Conservation (phyloP, 2,329 filamentous ascomycete genomes). For the Xenosphaeropsis pyriputrescens region DNA sequence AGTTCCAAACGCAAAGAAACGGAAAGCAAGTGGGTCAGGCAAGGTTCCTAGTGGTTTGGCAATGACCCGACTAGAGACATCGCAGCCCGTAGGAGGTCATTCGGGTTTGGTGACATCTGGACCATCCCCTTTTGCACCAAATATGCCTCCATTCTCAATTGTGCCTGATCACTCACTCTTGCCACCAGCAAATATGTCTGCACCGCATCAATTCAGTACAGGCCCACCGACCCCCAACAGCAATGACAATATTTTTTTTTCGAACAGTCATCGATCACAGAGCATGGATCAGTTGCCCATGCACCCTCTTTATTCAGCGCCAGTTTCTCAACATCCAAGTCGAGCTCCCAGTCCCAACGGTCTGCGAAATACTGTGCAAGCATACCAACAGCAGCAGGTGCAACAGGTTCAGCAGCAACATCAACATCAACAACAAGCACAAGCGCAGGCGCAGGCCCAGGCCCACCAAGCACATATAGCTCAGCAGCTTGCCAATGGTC, state of each 20-base stretch:
- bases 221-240: conserved; percentile 53
- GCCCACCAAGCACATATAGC: conserved; percentile 24
- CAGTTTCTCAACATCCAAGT: conserved; percentile 59
- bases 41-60: conserved; percentile 61
- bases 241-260: conserved; percentile 43
- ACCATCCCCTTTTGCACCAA: conserved; percentile 39
- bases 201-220: conserved; percentile 30
- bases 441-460: conserved; percentile 6
- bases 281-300: conserved; percentile 52
- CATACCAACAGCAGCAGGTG: conserved; percentile 14
- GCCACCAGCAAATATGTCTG: background rate
- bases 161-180: conserved; percentile 11
- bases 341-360: conserved; percentile 60
- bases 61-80: conserved; percentile 70
- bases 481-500: conserved; percentile 29
- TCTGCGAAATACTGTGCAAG: conserved; percentile 29
- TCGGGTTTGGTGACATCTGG: conserved; percentile 24
- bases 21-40: conserved; percentile 57
- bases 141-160: conserved; percentile 26
- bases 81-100: conserved; percentile 20
- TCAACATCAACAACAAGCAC: conserved; percentile 15
- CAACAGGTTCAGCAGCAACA: too few relatives aligned
- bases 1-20: conserved; percentile 61
- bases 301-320: conserved; percentile 55
- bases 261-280: conserved; percentile 39